Base-by-base conservation (phyloP, 768 basidiomycete genomes). In the Trichaptum fuscoviolaceum region DNA sequence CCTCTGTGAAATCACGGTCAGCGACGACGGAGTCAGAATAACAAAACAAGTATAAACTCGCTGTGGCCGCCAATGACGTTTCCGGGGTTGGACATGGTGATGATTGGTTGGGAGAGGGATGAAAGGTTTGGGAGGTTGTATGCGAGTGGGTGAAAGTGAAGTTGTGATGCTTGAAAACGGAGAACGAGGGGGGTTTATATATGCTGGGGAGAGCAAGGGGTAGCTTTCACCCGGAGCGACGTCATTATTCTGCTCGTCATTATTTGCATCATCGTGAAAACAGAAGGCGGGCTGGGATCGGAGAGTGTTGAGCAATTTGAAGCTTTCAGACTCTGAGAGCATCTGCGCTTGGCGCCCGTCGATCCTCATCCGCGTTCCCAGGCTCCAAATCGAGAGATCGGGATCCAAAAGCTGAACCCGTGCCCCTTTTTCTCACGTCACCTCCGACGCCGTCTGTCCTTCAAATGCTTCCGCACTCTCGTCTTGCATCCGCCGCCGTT, bases 1-100 rank as follows among this genome's bases (percentile, higher is more conserved):
- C 67, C 24, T 52, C 26, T n/a, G 59, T 63, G 65, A 17, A 63
- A 35, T 7, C 23, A 9, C n/a, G 23, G 66, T n/a, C 64, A 69
- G 70, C 66, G 42, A 12, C 15, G 42, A 52, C 15, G 42, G 10
- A 4, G 20, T 5, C 20, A 12, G 3, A 52, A 20, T 4, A 12
- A 52, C 15, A 12, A 12, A 12, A 52, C 15, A 12, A 6, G 42
- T 8, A 30, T 2, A 52, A 52, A 52, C 42, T 52, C 42, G 15
- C 42, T 52, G 42, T 52, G 42, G 42, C 42, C 42, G 2, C 42
- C 42, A 52, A 12, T 12, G 15, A 52, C 42, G 42, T 52, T 52
- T 52, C 42, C 42, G 42, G 42, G 20, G 42, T 52, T 52, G 20
- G 42, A 52, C 15, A 12, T 52, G 15, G 15, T 52, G 42, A 52